Percentiles rank a stretch among this genome's conserved stretches.
Evolutionary conservation across 1,139 yeast genomes (phyloP).

Genomic region (Blastobotrys capitulatus): DNA sequence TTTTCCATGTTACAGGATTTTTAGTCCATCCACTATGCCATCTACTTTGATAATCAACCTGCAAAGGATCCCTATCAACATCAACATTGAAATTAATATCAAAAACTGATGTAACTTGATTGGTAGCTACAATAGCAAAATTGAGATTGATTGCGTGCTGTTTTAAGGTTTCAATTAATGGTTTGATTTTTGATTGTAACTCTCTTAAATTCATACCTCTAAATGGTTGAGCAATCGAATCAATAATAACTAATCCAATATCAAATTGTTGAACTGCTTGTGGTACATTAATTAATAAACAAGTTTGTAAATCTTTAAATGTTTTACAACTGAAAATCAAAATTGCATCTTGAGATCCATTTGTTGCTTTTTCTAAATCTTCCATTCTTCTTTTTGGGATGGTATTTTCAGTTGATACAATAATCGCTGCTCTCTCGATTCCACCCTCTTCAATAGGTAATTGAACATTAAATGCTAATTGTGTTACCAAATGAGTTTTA

Average conservation of each 20-base stretch:
- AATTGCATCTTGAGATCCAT: constrained; percentile 37
- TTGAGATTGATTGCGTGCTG: constrained; percentile 44
- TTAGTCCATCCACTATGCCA: constrained; percentile 72
- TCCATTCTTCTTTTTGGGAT: constrained; percentile 30
- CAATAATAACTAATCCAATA: constrained; percentile 58
- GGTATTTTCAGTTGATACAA: constrained; percentile 71
- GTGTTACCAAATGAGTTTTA: constrained; percentile 71
- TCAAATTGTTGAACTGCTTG: constrained; percentile 38
- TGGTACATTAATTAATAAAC: constrained; percentile 67
- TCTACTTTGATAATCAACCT: constrained; percentile 62
- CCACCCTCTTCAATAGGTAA: constrained; percentile 44
- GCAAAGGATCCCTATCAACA: constrained; percentile 19
- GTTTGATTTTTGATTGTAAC: not conserved
- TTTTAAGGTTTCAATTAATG: constrained; percentile 32
- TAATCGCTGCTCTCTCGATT: constrained; percentile 45
- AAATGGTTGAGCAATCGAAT: constrained; percentile 82
- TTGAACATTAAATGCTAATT: constrained; percentile 56
- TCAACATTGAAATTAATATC: constrained; percentile 20
- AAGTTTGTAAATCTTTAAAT: constrained; percentile 69
- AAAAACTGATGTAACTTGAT: constrained; percentile 66
- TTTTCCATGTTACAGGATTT: constrained; percentile 14
- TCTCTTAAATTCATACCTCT: constrained; percentile 47
- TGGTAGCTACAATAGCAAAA: constrained; percentile 65
- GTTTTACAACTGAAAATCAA: constrained; percentile 58
- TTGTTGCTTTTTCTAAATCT: constrained; percentile 6